Base-by-base conservation (phyloP, 352 stramenopile genomes). In the Aphanomyces invadans region DNA sequence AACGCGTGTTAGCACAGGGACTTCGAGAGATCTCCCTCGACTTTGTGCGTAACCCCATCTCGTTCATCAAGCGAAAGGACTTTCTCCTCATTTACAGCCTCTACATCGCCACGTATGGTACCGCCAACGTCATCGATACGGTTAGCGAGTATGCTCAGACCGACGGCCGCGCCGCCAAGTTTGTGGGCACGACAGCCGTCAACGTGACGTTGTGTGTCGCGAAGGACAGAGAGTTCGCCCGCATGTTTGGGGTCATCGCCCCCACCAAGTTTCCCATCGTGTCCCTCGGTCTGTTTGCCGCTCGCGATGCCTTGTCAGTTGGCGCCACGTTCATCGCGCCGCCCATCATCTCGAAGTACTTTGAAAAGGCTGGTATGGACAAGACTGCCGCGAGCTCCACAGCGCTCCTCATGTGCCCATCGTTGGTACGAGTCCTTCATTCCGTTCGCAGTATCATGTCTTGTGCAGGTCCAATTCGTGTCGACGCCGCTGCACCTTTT, bases 141-240 rank as follows among this genome's bases (percentile, higher is more conserved):
- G 60, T 91, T 33, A 95, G 86, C 64, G 86, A 95, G 52, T 79
- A 71, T 59, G 70, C 38, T 15, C 81, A 87, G 31, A 73, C 65
- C 25, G 79, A 95, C 74, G 87, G 73, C 70, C 77, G 89, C 68
- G 85, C 87, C 76, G 86, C 89, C 61, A 95, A 95, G 75, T 95
- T 96, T 65, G 46, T 95, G 32, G 76, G 76, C 69, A 95, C 86
- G 29, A 95, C 87, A 4, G 75, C 81, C 15, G 89, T 95, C 56
- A 96, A 96, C 74, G 92, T 96, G 79, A 86, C 85, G 68, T 76
- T 93, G 45, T 92, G 85, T 62, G 90, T 96, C 56, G 82, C 84
- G 60, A 96, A 96, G 69, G 89, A 95, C 66, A 85, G 82, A 62
- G 85, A 81, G 23, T 96, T 96, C 66, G 86, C 88, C 42, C 77